phyloP scores from a whole-genome alignment of 2,329 filamentous ascomycete species.

The Beauveria medogensis region DNA sequence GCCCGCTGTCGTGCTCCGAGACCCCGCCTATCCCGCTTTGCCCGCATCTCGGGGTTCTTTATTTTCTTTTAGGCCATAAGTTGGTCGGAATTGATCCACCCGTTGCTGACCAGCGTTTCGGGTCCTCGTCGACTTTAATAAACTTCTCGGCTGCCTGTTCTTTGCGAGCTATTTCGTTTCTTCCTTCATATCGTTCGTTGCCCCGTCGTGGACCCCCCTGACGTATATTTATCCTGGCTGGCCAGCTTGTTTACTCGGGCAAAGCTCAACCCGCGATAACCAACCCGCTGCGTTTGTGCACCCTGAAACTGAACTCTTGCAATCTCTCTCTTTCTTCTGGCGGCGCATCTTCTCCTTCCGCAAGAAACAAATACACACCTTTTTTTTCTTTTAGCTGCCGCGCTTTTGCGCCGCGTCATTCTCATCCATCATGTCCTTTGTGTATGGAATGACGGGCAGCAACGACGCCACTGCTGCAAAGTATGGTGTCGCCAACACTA shows the following conservation, averaged over 20 bases:
- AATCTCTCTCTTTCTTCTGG: neutral
- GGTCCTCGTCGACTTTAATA: neutral
- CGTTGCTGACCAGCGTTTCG: conserved; percentile 1
- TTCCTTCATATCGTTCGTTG: neutral
- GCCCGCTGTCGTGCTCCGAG: neutral
- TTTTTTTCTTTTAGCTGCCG: neutral
- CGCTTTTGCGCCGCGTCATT: neutral
- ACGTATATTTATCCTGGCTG: neutral
- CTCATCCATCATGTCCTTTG: conserved; percentile 31
- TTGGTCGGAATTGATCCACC: conserved; percentile 4
- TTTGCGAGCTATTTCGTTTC: neutral
- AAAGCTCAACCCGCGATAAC: neutral
- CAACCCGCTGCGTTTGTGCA: neutral
- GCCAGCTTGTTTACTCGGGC: neutral
- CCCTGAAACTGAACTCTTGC: neutral
- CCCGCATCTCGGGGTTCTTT: neutral
- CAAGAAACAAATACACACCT: neutral
- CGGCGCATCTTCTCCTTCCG: neutral
- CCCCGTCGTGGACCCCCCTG: neutral
- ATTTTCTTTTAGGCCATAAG: neutral
- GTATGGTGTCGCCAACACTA: conserved; percentile 29
- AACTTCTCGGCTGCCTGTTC: neutral
- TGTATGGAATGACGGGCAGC: conserved; percentile 34
- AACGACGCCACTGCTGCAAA: conserved; percentile 41
- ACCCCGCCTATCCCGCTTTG: conserved; percentile 6